Evolutionary conservation across 345 rosid genomes (phyloP), one percentile per base, ranked within the genome.

Genomic region (Carallia pectinifolia): DNA sequence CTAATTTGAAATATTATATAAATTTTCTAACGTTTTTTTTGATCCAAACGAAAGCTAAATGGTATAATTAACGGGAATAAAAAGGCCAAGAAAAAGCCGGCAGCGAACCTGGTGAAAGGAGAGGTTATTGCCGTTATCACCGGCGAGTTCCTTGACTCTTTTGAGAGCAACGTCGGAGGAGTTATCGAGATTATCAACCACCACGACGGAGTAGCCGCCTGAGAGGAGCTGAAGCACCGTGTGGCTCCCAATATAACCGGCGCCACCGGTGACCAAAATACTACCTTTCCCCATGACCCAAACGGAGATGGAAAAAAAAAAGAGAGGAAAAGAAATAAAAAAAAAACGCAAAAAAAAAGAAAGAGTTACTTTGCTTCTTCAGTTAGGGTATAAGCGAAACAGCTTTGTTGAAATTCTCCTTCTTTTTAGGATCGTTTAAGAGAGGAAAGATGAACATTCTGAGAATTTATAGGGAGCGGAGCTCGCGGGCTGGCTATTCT

Each of bases 241-340:
- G 85, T 96, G 99, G 70, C 91, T 92, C 5, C 99, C 99, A 66
- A 92, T 96, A 81, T 90, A 96, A 62, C 98, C 99, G 77, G 99
- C 97, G 40, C 99, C 99, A 8, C 99, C 99, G 68, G 96, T 92
- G 23, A 96, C 98, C 62, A 96, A 79, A 65, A 95, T 79, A 66
- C 5, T 56, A 8, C 53, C 84, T 65, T 50, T 76, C 64, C 77
- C 75, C 89, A 83, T 85, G 40, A 50, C 53, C 47, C 71, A 66
- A 50, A 18, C 18, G 19, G 36, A 33, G 5, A 34, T 6, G 23
- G 3, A 27, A 36, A 38, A 16, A 10, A n/a, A 50, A 9, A 37
- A 23, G 23, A 23, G 23, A 16, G 1, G 7, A 6, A 38, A 44
- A 44, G 10, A 40, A 0, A 39, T 23, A 23, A 8, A 39, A 7